Base-by-base conservation (phyloP, 768 basidiomycete species). In the Lentinula raphanica region DNA sequence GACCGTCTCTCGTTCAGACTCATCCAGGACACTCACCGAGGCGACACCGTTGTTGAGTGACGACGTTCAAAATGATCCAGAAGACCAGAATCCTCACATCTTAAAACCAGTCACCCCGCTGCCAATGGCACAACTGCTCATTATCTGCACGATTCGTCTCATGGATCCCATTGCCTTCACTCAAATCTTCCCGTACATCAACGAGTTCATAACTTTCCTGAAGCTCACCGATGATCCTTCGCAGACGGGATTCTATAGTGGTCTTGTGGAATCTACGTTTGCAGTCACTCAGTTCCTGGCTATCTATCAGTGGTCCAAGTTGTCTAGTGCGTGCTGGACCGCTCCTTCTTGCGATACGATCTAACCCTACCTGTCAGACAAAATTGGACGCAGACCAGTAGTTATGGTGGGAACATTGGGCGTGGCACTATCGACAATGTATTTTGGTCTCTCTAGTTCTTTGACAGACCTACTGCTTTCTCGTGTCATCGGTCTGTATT, bases 121-220 rank as follows among this genome's bases (percentile, higher is more conserved):
- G 31, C 84, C 84, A 2, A 80, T 67, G 60, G 69, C 67, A 5
- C 82, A 85, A 67, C 75, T 87, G 3, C 71, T 76, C 12, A 76
- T 81, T 11, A 69, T 88, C 6, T 87, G 84, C 63, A 64, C 73
- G 23, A 74, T 82, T 42, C 70, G 85, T 48, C 67, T 88, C 15
- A 76, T 81, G 45, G 86, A 87, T 54, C 84, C 87, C 5, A 72
- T 88, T 40, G 77, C 79, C 25, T 85, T 83, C 70, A 81, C 83
- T 0, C 83, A 87, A 66, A 77, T 89, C 36, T 84, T 84, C 58
- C 87, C 87, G n/a, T 89, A 86, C 62, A 79, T 89, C 58, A 88
- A 88, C 58, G 77, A 88, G 66, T 85, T 87, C 70, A 79, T 89
- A 62, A 73, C 71, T 29, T 75, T 77, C 49, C 74, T 88, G 3